Conservation (phyloP, 495 filamentous ascomycete genomes). For the Penicillium maclennaniae region DNA sequence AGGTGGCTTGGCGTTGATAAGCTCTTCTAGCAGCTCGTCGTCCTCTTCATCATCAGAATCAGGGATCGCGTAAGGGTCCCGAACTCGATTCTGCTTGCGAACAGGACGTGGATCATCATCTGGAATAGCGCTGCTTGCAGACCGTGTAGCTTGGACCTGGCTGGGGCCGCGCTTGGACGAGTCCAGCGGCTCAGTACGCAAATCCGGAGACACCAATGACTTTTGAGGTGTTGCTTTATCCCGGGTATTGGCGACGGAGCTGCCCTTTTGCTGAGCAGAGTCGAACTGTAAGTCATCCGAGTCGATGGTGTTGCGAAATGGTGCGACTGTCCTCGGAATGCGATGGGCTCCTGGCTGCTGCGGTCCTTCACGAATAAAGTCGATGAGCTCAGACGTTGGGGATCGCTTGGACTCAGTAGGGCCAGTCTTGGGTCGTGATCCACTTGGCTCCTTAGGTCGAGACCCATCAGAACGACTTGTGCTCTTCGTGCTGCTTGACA, state of each 20-base stretch:
- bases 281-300: slow-evolving; percentile 65
- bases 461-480: slow-evolving; percentile 23
- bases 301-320: slow-evolving; percentile 81
- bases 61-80: slow-evolving; percentile 81
- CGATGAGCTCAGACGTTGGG: slow-evolving; percentile 79
- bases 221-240: slow-evolving; percentile 42
- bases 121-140: slow-evolving; percentile 6
- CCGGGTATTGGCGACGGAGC: slow-evolving; percentile 43
- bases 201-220: slow-evolving; percentile 51
- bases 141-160: slow-evolving; percentile 17
- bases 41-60: slow-evolving; percentile 61
- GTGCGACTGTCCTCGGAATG: slow-evolving; percentile 78
- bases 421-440: slow-evolving; percentile 62
- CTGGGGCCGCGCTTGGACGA: slow-evolving; percentile 24
- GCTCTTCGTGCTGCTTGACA: slow-evolving; percentile 10
- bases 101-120: slow-evolving; percentile 31
- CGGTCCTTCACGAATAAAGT: slow-evolving; percentile 88
- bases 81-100: slow-evolving; percentile 71
- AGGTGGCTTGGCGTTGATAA: slow-evolving; percentile 43
- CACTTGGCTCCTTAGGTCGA: slow-evolving; percentile 25
- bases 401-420: slow-evolving; percentile 59
- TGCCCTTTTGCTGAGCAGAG: slow-evolving; percentile 15
- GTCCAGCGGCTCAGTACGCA: slow-evolving; percentile 55
- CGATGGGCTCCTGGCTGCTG: slow-evolving; percentile 55
- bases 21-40: slow-evolving; percentile 67